Percentiles rank a stretch among this genome's conserved stretches.
Evolutionary conservation across 208 protist genomes (phyloP).

Genomic region (Balamuthia mandrillaris): DNA sequence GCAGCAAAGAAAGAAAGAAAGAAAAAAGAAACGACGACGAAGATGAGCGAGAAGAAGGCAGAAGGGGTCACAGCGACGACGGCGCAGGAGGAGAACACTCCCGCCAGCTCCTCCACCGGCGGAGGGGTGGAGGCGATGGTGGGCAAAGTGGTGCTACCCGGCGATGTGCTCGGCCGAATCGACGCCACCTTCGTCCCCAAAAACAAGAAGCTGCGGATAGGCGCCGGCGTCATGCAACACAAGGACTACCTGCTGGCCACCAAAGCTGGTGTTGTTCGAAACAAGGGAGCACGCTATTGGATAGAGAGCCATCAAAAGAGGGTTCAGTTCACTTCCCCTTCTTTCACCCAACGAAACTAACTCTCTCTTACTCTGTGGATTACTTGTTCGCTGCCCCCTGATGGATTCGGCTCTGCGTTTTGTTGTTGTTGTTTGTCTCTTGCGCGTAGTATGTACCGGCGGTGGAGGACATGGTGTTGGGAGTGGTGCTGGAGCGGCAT

Average conservation of each 20-base stretch:
- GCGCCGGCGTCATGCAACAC: slow-evolving; percentile 5
- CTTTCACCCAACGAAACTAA: neutral
- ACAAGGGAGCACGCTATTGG: slow-evolving; percentile 2
- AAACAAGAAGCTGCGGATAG: neutral
- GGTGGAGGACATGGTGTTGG: slow-evolving; percentile 69
- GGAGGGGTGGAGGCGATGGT: too few relatives aligned
- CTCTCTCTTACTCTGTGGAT: neutral
- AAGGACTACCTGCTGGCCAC: slow-evolving; percentile 1
- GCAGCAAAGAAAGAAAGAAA: too few relatives aligned
- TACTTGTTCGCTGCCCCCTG: neutral
- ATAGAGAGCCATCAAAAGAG: slow-evolving; percentile 13
- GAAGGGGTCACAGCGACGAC: too few relatives aligned
- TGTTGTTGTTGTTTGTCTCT: neutral
- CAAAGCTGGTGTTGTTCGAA: slow-evolving; percentile 17
- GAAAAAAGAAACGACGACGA: too few relatives aligned
- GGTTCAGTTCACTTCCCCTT: neutral
- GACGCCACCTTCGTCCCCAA: too few relatives aligned
- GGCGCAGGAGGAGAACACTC: too few relatives aligned
- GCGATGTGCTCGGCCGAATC: neutral
- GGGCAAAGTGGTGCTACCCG: slow-evolving; percentile 3
- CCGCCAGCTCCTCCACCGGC: too few relatives aligned
- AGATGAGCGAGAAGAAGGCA: too few relatives aligned
- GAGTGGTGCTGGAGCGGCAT: slow-evolving; percentile 65
- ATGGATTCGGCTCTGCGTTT: neutral
- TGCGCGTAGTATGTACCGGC: slow-evolving; percentile 69